These are phyloP conservation scores for Marsdenia floribunda DNA, from an alignment of 257 asterid species.

Conservation along the genomic window DNA sequence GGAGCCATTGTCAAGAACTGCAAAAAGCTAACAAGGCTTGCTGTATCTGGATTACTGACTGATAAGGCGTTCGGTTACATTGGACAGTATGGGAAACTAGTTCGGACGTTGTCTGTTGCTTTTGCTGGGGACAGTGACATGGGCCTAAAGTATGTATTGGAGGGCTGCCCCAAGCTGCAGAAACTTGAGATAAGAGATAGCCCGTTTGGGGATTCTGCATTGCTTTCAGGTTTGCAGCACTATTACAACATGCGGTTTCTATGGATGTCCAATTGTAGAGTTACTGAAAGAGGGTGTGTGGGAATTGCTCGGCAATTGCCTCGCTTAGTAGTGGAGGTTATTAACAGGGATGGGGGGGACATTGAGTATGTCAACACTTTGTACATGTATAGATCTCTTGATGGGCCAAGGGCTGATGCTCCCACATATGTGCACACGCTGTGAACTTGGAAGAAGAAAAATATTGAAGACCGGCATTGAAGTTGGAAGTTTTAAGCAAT, in stretches of 20 bases:
- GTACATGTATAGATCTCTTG: slow-evolving; percentile 53
- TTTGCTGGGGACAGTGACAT: slow-evolving; percentile 48
- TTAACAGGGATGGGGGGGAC: slow-evolving; percentile 19
- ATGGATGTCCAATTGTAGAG: slow-evolving; percentile 49
- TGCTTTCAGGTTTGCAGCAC: slow-evolving; percentile 43
- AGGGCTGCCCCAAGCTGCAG: slow-evolving; percentile 50
- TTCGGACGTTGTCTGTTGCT: slow-evolving; percentile 50
- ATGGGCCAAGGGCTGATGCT: slow-evolving; percentile 46
- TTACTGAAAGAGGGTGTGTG: slow-evolving; percentile 34
- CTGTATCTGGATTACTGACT: slow-evolving; percentile 46
- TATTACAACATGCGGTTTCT: slow-evolving; percentile 52
- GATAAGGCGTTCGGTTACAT: slow-evolving; percentile 42
- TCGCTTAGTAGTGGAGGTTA: slow-evolving; percentile 40
- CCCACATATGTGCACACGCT: slow-evolving; percentile 35
- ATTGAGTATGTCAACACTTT: slow-evolving; percentile 32
- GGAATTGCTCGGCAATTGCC: slow-evolving; percentile 40
- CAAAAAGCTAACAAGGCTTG: slow-evolving; percentile 49
- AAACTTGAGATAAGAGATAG: slow-evolving; percentile 56
- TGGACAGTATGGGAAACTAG: slow-evolving; percentile 42
- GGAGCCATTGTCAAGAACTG: slow-evolving; percentile 58
- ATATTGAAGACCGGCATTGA: slow-evolving; percentile 8
- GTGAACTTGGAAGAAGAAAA: slow-evolving; percentile 20
- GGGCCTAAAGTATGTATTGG: slow-evolving; percentile 38
- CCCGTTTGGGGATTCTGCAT: slow-evolving; percentile 47
- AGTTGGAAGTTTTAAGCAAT: slow-evolving; percentile 6